These are phyloP conservation scores for Hanseniaspora thailandica DNA, from an alignment of 805 yeast genomes.

Conservation along the genomic window DNA sequence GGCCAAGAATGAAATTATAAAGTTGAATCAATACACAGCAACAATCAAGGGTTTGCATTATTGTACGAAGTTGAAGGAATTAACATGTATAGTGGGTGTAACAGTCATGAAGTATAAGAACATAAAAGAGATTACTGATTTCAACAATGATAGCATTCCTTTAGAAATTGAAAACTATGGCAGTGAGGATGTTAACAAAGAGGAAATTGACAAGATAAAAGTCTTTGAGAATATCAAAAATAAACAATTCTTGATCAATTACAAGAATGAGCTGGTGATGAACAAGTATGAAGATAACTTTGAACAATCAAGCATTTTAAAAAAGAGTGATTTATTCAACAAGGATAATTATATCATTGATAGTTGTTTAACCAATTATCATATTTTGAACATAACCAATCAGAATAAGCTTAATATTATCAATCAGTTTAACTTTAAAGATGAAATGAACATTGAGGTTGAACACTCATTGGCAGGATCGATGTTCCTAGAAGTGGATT, in stretches of 20 bases:
- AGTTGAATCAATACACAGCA: constrained; percentile 13
- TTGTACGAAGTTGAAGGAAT: constrained; percentile 18
- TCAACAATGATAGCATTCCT: constrained; percentile 14
- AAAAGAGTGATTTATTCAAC: constrained; percentile 24
- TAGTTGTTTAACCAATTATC: constrained; percentile 38
- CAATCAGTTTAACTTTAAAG: constrained; percentile 42
- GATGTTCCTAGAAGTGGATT: constrained; percentile 42
- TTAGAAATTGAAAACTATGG: constrained; percentile 23
- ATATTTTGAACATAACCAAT: constrained; percentile 36
- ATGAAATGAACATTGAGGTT: constrained; percentile 31
- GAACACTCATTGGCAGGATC: constrained; percentile 28
- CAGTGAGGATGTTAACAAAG: constrained; percentile 21
- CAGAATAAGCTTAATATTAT: constrained; percentile 34
- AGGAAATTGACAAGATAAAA: constrained; percentile 23
- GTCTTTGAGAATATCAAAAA: not conserved
- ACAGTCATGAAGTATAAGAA: constrained; percentile 20
- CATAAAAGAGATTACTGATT: constrained; percentile 14
- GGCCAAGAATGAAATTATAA: not conserved
- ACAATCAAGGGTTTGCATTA: constrained; percentile 26
- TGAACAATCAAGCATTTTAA: not conserved
- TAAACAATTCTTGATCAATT: constrained; percentile 36
- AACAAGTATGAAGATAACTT: constrained; percentile 27
- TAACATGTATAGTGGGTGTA: constrained; percentile 15
- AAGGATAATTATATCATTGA: not conserved
- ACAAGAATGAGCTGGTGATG: constrained; percentile 37